Base-by-base conservation (phyloP, 2,329 filamentous ascomycete genomes). In the Akanthomyces dipterigenus region DNA sequence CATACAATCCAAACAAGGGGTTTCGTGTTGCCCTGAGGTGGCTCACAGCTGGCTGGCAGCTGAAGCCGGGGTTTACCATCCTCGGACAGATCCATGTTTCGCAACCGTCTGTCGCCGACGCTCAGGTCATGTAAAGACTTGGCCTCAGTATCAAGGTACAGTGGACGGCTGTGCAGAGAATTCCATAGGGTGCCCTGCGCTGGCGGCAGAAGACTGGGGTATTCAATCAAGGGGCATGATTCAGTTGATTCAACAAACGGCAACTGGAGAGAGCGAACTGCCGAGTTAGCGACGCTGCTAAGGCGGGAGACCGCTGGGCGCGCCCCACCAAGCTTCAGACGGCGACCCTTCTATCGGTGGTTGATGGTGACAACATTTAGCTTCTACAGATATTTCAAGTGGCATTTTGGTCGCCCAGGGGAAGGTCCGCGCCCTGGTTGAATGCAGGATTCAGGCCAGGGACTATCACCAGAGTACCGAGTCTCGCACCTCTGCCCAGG, bases 1-100 rank as follows among this genome's bases (percentile, higher is more conserved):
- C 86, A 71, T 80, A 95, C 91, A 71, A 98, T 86, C 93, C 93
- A 98, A 77, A 93, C 88, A 64, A 92, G 84, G 72, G 88, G 89
- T 71, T 87, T 88, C 62, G 88, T 87, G 51, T 83, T 82, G 12
- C 87, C 82, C 20, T 85, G 83, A 0, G 93, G 92, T 28, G 93
- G 93, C 67, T 96, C 90, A 72, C 92, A 96, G 66, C 90, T 96
- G 38, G 88, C 79, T 1, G 93, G 93, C 3, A 98, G 83, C 67
- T 87, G 79, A 36, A 86, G 75, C 66, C 67, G 67, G 18, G 66
- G 48, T 69, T 72, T 70, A 54, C 62, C 67, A 43, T 71, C 71
- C 24, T 65, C 68, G 26, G 49, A 61, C 61, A 71, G 70, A 18
- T 66, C 65, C 57, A 60, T 60, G 22, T 28, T 36, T 45, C 14